These are phyloP conservation scores for Maudiozyma humilis DNA, from an alignment of 1,139 yeast species.

Conservation along the genomic window DNA sequence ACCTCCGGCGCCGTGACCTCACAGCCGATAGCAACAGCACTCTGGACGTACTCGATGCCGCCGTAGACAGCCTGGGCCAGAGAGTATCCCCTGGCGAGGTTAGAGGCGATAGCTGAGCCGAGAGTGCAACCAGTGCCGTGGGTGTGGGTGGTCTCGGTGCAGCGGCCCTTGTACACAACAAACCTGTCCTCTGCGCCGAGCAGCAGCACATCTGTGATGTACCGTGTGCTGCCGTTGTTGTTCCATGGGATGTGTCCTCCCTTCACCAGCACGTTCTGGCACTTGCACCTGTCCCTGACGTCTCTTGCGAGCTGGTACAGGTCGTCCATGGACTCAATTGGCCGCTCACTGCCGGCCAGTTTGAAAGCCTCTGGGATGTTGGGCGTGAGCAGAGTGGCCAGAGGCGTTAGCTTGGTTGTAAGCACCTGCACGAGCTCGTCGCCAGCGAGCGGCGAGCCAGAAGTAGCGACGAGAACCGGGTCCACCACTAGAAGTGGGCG, in stretches of 20 bases:
- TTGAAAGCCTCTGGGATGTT: constrained; percentile 57
- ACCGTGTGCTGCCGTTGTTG: constrained; percentile 20
- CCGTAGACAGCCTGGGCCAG: constrained; percentile 45
- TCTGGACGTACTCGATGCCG: constrained; percentile 59
- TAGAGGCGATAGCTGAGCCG: constrained; percentile 73
- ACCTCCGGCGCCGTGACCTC: constrained; percentile 22
- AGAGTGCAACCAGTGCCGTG: constrained; percentile 94
- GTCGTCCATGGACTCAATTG: constrained; percentile 32
- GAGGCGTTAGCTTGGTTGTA: constrained; percentile 38
- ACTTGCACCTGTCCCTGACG: constrained; percentile 38
- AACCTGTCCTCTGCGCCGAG: constrained; percentile 36
- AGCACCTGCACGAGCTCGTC: constrained; percentile 40
- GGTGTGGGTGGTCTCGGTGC: constrained; percentile 45
- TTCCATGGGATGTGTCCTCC: constrained; percentile 74
- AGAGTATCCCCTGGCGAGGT: constrained; percentile 48
- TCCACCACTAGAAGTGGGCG: constrained; percentile 49
- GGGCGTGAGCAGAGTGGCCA: constrained; percentile 67
- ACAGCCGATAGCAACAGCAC: constrained; percentile 53
- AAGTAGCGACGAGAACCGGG: constrained; percentile 78
- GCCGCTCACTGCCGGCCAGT: constrained; percentile 21
- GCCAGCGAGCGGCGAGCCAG: constrained; percentile 54
- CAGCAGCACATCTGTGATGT: constrained; percentile 55
- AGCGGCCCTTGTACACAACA: constrained; percentile 44
- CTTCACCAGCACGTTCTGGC: constrained; percentile 57
- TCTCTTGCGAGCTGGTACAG: constrained; percentile 37